These are phyloP conservation scores for Helotiales sp. DNA, from an alignment of 2,329 filamentous ascomycete species.

Conservation along the genomic window DNA sequence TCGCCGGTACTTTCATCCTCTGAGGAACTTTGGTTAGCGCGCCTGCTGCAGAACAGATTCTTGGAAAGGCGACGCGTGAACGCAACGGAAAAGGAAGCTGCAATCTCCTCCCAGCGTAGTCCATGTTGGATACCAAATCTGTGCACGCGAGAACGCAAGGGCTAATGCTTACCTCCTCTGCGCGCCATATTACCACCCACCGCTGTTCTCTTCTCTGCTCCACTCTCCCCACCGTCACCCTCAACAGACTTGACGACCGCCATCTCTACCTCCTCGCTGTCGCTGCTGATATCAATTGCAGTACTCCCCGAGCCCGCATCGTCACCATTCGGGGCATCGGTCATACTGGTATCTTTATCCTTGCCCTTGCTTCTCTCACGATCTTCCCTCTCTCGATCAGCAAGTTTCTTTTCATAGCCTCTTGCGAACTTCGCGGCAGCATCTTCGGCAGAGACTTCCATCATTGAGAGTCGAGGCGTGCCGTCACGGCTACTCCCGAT, in stretches of 20 bases:
- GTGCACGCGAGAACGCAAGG: neutral
- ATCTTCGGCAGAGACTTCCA: slow-evolving; percentile 14
- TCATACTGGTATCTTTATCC: neutral
- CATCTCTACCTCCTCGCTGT: neutral
- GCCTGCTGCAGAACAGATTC: neutral
- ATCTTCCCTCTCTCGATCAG: neutral
- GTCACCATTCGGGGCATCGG: neutral
- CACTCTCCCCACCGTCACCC: neutral
- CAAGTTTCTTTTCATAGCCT: neutral
- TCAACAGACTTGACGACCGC: neutral
- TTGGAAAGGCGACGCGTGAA: neutral
- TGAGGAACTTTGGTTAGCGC: neutral
- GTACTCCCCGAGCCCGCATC: neutral
- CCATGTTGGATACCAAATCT: neutral
- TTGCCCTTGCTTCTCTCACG: neutral
- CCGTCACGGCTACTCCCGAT: neutral
- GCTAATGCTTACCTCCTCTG: slow-evolving; percentile 9
- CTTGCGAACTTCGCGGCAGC: slow-evolving; percentile 24
- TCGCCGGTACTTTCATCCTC: neutral
- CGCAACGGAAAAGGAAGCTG: neutral
- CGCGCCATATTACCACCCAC: neutral
- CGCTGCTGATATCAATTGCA: slow-evolving; percentile 1
- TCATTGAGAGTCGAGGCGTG: neutral
- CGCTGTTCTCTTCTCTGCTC: neutral
- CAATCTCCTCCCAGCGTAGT: neutral